Conservation (phyloP, 1,284 basidiomycete species). For the Rhodotorula sp. region DNA sequence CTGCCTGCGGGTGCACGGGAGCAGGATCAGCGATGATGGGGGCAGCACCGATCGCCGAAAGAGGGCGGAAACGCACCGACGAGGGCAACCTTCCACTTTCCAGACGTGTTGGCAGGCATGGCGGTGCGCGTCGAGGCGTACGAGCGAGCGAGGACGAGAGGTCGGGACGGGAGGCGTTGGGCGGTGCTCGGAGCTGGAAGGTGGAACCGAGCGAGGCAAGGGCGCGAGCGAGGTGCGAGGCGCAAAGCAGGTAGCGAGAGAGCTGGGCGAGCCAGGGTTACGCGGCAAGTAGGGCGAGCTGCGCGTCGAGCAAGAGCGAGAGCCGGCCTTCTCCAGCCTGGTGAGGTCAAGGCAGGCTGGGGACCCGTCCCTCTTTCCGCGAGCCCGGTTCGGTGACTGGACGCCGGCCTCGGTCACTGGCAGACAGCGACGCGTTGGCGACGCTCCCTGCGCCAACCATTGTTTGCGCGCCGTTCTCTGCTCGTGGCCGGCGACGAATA, state of each 20-base stretch:
- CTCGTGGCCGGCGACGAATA: no score
- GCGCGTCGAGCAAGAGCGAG: not conserved
- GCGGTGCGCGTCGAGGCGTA: not conserved
- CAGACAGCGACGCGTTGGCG: no score
- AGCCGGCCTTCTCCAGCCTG: not conserved
- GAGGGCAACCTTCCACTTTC: constrained; percentile 59
- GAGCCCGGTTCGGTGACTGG: no score
- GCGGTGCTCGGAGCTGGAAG: not conserved
- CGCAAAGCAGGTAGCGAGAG: not conserved
- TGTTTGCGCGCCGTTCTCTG: no score
- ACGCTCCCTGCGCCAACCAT: no score
- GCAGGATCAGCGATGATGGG: not conserved
- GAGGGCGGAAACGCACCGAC: constrained; percentile 52
- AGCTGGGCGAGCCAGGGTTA: not conserved
- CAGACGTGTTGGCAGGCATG: not conserved
- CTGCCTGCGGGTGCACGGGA: constrained; percentile 9
- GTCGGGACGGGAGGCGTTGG: not conserved
- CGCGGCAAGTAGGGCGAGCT: not conserved
- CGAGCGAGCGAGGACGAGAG: not conserved
- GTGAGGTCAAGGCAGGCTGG: not conserved
- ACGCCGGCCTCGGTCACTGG: no score
- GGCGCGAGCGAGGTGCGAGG: not conserved
- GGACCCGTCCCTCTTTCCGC: no score
- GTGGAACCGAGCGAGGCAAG: not conserved
- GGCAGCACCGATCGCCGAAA: not conserved